These are phyloP conservation scores for Cladosporium halotolerans DNA, from an alignment of 2,329 filamentous ascomycete genomes.

Conservation along the genomic window DNA sequence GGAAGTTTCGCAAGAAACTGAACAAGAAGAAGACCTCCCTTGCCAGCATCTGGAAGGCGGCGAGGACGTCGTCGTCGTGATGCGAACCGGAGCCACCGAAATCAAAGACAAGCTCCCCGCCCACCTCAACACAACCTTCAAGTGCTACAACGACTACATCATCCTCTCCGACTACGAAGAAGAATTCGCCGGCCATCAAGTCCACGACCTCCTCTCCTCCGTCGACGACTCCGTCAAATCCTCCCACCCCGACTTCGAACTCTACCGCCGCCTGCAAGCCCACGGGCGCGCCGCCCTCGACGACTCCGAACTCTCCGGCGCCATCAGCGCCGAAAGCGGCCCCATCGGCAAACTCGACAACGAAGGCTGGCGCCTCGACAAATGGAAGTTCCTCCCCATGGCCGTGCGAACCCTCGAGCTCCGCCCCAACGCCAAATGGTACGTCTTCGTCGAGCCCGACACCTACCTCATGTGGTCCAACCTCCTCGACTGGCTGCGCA, in stretches of 20 bases:
- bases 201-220: conserved; percentile 32
- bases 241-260: conserved; percentile 29
- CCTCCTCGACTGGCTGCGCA: conserved; percentile 47
- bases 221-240: conserved; percentile 26
- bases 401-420: conserved; percentile 31
- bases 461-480: conserved; percentile 52
- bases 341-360: conserved; percentile 5
- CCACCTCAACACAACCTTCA: conserved; percentile 49
- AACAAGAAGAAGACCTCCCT: background rate
- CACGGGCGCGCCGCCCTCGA: conserved; percentile 28
- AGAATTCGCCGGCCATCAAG: conserved; percentile 39
- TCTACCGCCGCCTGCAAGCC: conserved; percentile 32
- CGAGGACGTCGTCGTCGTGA: conserved; percentile 49
- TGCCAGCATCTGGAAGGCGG: conserved; percentile 4
- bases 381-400: conserved; percentile 35
- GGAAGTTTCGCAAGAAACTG: background rate
- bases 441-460: conserved; percentile 54
- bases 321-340: conserved; percentile 15
- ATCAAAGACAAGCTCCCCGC: conserved; percentile 49
- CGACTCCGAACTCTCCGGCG: conserved; percentile 22
- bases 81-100: conserved; percentile 55
- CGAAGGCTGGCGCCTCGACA: conserved; percentile 29
- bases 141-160: conserved; percentile 50
- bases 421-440: conserved; percentile 49
- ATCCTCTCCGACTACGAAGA: conserved; percentile 56